These are phyloP conservation scores for Camillea tinctor DNA, from an alignment of 2,329 filamentous ascomycete species.

Conservation along the genomic window DNA sequence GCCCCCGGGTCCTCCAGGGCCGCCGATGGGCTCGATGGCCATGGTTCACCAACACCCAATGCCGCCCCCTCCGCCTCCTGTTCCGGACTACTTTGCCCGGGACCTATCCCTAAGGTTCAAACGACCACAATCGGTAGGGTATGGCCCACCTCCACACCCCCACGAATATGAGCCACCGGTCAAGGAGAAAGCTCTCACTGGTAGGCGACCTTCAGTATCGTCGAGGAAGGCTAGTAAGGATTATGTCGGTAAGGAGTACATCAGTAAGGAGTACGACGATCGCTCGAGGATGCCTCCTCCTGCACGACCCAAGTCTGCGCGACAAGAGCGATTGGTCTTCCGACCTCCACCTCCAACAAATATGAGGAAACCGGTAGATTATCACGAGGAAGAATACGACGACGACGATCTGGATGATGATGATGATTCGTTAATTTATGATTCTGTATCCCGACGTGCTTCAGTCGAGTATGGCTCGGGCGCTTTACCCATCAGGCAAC, in stretches of 20 bases:
- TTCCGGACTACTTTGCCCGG: constrained; percentile 17
- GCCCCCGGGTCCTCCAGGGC: constrained; percentile 11
- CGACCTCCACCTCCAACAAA: constrained; percentile 28
- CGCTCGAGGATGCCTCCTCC: constrained; percentile 51
- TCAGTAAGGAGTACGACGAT: constrained; percentile 41
- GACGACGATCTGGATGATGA: constrained; percentile 8
- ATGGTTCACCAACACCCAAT: constrained; percentile 19
- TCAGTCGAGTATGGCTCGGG: constrained; percentile 30
- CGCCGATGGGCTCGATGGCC: constrained; percentile 11
- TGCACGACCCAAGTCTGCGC: constrained; percentile 37
- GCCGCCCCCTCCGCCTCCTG: constrained; percentile 11
- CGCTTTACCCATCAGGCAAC: constrained; percentile 21
- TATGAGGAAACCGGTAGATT: constrained; percentile 31
- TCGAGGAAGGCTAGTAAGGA: constrained; percentile 36
- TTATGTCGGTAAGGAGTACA: constrained; percentile 43
- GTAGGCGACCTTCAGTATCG: constrained; percentile 42
- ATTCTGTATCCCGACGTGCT: constrained; percentile 20
- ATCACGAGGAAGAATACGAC: constrained; percentile 26
- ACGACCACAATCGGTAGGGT: constrained; percentile 42
- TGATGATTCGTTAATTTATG: constrained; percentile 18
- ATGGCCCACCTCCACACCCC: constrained; percentile 36
- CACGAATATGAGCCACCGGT: constrained; percentile 43
- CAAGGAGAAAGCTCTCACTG: constrained; percentile 32
- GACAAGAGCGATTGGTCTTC: constrained; percentile 28
- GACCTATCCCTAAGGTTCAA: constrained; percentile 30